Evolutionary conservation across 495 filamentous ascomycete species (phyloP), one percentile per base, ranked within the genome.

Genomic region (Hypoxylon crocopeplum): DNA sequence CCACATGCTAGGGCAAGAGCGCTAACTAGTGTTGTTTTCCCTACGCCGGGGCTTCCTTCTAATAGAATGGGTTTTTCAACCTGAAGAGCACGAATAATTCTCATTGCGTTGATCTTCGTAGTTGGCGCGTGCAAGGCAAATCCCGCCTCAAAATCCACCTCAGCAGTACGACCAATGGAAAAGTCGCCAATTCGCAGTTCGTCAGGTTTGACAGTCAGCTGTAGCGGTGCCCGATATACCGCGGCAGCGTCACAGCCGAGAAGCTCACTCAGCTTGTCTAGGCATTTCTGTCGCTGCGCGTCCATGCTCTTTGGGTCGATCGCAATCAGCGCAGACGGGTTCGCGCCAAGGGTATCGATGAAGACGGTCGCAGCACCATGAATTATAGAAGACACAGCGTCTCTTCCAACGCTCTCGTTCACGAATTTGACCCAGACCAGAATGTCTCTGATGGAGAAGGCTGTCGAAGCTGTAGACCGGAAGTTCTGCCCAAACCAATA

Each of bases 321-420:
- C 2, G 89, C 85, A 38, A 95, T 79, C 61, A 95, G 79, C 0
- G 89, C 91, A 11, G 93, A 91, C 3, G 94, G 93, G 66, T 96
- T 97, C 7, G 95, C 93, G 32, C 95, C 95, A 5, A 98, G 79
- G 1, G 91, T 92, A 72, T 99, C 95, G 53, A 98, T 88, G 66
- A 92, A 99, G 3, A 98, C 93, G 79, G 97, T 91, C 1, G 93
- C 90, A 36, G 93, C 94, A 24, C 95, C 95, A 66, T 98, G 91
- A 21, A 97, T 75, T n/a, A 80, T 65, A 15, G 74, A 73, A 36
- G 69, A 58, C 7, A 69, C 66, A 0, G 82, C 81, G 1, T 76
- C 60, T 11, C 68, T 64, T 21, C 64, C 62, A 5, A 74, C 61
- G 56, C 75, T 85, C 3, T 76, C 77, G 67, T 98, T 97, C 66